Evolutionary conservation across 371 early-diverging fungal species (phyloP), one percentile per base, ranked within the genome.

Genomic region (Encephalitozoon intestinalis): DNA sequence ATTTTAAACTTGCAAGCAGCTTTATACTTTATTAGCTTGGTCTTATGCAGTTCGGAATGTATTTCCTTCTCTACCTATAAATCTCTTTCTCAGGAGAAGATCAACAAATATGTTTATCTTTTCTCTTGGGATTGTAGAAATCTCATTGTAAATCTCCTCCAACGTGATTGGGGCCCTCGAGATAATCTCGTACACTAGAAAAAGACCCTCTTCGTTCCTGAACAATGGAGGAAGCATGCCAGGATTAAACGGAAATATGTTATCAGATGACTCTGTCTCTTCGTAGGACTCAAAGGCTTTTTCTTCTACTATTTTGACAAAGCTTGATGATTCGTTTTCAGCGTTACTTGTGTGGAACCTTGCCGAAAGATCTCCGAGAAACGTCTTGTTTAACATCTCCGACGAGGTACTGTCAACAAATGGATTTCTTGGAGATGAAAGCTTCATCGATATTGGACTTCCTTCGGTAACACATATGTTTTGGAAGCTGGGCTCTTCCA

Each of bases 71-170:
- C 49, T 67, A 37, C 43, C 66, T 31, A 82, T 49, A 67, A 79
- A 82, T 6, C 54, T 73, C 34, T 79, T 80, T 31, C 79, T 66
- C 18, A 31, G 23, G 12, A 82, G 28, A 39, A 82, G 23, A 52
- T 76, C 74, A 11, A 80, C 51, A 64, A 80, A 77, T 28, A 82
- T 80, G 15, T 63, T 65, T 37, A 82, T 44, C 53, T 75, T 79
- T 28, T 82, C 74, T 39, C 11, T 50, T 4, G 69, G 37, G 0
- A 75, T 43, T 31, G 30, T 46, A 0, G 21, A 26, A 53, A 80
- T 75, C 11, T n/a, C 65, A 1, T 65, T 70, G 31, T 31, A 39
- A 9, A 82, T 41, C 1, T 77, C 72, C 12, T 79, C 78, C 15
- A 77, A 31, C 7, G 44, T 25, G 34, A 75, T 53, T 11, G 46